Evolutionary conservation across 2,329 filamentous ascomycete genomes (phyloP).

Genomic region (Leptographium galeiforme): DNA sequence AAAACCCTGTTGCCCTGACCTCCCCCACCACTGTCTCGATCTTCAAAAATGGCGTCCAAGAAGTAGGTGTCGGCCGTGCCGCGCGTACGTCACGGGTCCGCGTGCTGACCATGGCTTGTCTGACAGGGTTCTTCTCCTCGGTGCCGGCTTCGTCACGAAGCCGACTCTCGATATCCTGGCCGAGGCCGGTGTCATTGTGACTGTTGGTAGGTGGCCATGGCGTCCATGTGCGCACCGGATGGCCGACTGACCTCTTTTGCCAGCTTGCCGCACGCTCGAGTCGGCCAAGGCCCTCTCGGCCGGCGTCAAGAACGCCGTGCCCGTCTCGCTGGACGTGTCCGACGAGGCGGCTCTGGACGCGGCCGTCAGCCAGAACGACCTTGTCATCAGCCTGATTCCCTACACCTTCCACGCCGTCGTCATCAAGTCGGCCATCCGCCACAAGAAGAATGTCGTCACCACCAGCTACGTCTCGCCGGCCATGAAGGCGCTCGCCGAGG

Average conservation of each 20-base stretch:
- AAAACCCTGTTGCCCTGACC: background rate
- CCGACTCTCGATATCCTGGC: conserved; percentile 52
- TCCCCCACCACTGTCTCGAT: background rate
- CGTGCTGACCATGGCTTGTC: background rate
- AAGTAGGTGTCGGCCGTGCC: conserved; percentile 2
- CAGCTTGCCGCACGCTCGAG: conserved; percentile 71
- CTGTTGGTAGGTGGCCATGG: conserved; percentile 38
- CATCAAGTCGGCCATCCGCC: conserved; percentile 83
- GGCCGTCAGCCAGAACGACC: conserved; percentile 64
- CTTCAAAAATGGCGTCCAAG: conserved; percentile 7
- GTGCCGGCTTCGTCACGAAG: conserved; percentile 45
- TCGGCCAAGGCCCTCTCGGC: conserved; percentile 61
- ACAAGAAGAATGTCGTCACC: conserved; percentile 94
- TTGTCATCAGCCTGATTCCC: conserved; percentile 74
- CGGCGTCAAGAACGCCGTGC: conserved; percentile 57
- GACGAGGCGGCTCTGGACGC: conserved; percentile 65
- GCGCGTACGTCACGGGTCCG: conserved; percentile 1
- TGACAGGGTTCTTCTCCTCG: conserved; percentile 29
- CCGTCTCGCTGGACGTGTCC: conserved; percentile 76
- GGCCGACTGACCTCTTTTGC: background rate
- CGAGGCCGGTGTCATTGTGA: conserved; percentile 47
- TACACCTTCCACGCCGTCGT: conserved; percentile 82
- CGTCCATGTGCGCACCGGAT: background rate
- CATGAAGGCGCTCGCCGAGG: conserved; percentile 76
- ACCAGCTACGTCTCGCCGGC: conserved; percentile 87